phyloP scores from a whole-genome alignment of 192 early-diverging fungal species.

The Coemansia umbellata region DNA sequence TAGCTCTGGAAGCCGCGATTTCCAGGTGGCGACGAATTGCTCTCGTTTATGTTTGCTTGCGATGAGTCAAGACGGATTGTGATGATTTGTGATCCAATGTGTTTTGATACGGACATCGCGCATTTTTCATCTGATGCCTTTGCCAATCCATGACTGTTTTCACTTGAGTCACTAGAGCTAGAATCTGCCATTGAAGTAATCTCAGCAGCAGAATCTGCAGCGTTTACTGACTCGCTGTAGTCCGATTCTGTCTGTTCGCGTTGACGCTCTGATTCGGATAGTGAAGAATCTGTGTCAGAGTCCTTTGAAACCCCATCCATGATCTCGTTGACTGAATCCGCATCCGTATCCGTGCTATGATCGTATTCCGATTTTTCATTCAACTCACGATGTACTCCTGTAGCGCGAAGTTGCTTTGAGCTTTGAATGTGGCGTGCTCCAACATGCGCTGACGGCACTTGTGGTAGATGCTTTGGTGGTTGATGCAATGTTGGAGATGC shows the following conservation, averaged over 20 bases:
- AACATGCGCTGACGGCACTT: neutral
- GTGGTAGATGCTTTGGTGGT: neutral
- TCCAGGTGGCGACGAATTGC: conserved; percentile 19
- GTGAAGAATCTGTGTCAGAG: no score
- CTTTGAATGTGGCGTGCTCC: conserved; percentile 8
- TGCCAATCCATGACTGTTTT: no score
- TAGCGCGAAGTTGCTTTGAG: conserved; percentile 38
- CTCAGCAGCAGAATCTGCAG: no score
- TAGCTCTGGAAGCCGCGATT: conserved; percentile 48
- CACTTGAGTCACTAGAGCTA: no score
- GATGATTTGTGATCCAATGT: conserved; percentile 6
- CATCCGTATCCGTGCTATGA: neutral
- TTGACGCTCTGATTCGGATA: no score
- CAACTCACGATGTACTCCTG: neutral
- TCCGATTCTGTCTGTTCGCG: no score
- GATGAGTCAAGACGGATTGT: conserved; percentile 29
- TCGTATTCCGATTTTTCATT: neutral
- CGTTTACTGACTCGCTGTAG: no score
- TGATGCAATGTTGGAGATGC: neutral
- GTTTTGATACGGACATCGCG: no score
- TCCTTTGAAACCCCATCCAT: no score
- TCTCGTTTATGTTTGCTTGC: conserved; percentile 40
- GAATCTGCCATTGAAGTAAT: no score
- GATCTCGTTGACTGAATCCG: neutral
- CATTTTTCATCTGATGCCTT: neutral